Evolutionary conservation across 1,284 basidiomycete genomes (phyloP), one percentile per base, ranked within the genome.

Genomic region (Pulveroboletus ridleyi): DNA sequence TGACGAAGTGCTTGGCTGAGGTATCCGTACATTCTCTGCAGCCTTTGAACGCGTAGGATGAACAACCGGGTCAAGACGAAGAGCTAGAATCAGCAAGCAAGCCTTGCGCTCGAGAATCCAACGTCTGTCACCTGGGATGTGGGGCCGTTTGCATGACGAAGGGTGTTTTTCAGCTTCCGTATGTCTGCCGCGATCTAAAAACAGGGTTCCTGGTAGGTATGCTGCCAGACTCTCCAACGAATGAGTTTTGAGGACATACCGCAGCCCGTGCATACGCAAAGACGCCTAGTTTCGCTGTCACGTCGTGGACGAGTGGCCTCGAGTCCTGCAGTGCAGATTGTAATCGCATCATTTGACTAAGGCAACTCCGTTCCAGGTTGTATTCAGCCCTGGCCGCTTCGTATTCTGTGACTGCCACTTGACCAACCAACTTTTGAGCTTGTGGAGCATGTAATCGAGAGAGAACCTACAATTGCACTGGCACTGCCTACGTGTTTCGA

Each of bases 181-280:
- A 70, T 70, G 52, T 73, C 70, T 1, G 70, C 70, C 5, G 59
- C 70, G 55, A 71, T 73, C 71, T 71, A 56, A 29, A 47, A 17
- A 4, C n/a, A 17, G 35, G 35, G 35, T 35, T 35, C 4, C 35
- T 35, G 10, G 33, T 56, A 44, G 39, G 50, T 18, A 11, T 10
- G 4, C 8, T 46, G 35, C 23, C 23, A 35, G 35, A 35, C 35
- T 35, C 35, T 35, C 35, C 35, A 35, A 35, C 10, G 35, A 35
- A 35, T 35, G 9, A 17, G 18, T 20, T 41, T 6, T 2, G 20
- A 20, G 25, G 13, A 69, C 71, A 35, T 59, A 73, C 70, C 14
- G 63, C 64, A 7, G 70, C 67, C 69, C 70, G 73, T 9, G 70
- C 70, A 2, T 42, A 63, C 22, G 62, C 67, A 50, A 71, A 71